Evolutionary conservation across 225 moss, liverwort and hornwort genomes (phyloP), one percentile per base, ranked within the genome.

Genomic region (Sphagnum tenellum): DNA sequence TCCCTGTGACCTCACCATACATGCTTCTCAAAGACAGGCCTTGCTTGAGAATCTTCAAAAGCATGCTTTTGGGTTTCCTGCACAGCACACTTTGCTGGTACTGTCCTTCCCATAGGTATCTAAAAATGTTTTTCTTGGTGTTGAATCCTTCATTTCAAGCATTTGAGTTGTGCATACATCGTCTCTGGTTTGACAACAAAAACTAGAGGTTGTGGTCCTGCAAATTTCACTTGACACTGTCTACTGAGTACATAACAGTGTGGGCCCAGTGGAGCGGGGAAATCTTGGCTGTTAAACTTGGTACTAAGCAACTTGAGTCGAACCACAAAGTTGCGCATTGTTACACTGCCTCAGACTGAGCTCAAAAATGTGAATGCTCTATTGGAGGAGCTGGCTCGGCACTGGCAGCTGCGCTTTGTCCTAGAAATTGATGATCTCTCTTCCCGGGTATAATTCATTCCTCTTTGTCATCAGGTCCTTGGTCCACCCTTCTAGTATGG

Each of bases 321-420:
- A 14, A 62, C 65, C 50, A 72, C 69, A 53, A 71, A 72, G 49
- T 46, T 82, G 55, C 72, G 74, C 29, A 67, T 78, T 67, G 64
- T 82, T 44, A 72, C 69, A 14, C 57, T 82, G 48, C 78, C 78
- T 9, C 66, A 69, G 8, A 14, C 70, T 5, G 82, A 82, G 60
- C 58, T 82, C 44, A 82, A 78, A 72, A 75, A 57, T 52, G 72
- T 82, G 53, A 63, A 48, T 57, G 6, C 60, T 7, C 66, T 82
- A 45, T 55, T 82, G 29, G 82, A 82, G 70, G 82, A 82, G 61
- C 64, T 82, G 61, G 78, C 75, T 46, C 69, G 82, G 49, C 78
- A 82, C 14, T 82, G 82, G 82, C 74, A 75, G 63, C 64, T 77
- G 8, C 74, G 78, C 9, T 82, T 82, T 66, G 82, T 67, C 8